Evolutionary conservation across 495 filamentous ascomycete genomes (phyloP).

Genomic region (Aspergillus campestris): DNA sequence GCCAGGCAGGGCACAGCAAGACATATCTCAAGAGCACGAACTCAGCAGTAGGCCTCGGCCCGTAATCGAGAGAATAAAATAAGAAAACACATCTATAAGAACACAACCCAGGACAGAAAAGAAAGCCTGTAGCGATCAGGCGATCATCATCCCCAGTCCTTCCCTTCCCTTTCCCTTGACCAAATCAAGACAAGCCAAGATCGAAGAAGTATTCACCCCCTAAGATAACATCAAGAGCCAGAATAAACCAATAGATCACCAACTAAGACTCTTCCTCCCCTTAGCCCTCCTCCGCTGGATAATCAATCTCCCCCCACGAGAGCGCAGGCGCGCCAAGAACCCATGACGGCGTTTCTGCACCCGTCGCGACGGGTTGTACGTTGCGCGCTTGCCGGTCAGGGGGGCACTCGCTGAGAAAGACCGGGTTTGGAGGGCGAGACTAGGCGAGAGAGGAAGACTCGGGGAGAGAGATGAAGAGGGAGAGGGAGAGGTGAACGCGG

Average conservation of each 20-base stretch:
- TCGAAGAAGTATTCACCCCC: not conserved
- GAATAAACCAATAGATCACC: slow-evolving; percentile 19
- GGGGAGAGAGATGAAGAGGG: slow-evolving; percentile 13
- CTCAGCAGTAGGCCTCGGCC: not conserved
- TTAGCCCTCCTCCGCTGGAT: slow-evolving; percentile 50
- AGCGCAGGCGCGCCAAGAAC: slow-evolving; percentile 52
- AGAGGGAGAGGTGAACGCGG: slow-evolving; percentile 20
- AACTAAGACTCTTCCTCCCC: slow-evolving; percentile 54
- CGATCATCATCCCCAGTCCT: not conserved
- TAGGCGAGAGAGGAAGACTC: slow-evolving; percentile 10
- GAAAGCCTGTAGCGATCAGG: not conserved
- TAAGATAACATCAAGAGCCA: too few relatives aligned
- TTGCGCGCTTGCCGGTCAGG: slow-evolving; percentile 48
- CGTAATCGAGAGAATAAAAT: not conserved
- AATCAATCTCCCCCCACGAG: slow-evolving; percentile 47
- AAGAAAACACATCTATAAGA: not conserved
- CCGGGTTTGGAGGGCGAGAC: slow-evolving; percentile 21
- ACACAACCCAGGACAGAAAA: not conserved
- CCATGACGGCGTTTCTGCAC: slow-evolving; percentile 67
- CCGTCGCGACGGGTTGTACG: slow-evolving; percentile 57
- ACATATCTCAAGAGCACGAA: not conserved
- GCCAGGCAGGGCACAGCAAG: slow-evolving; percentile 4
- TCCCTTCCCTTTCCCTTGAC: not conserved
- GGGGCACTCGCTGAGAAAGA: slow-evolving; percentile 35
- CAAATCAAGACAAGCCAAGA: not conserved